These are phyloP conservation scores for Tephrocybe rancida DNA, from an alignment of 768 basidiomycete species.

Conservation along the genomic window DNA sequence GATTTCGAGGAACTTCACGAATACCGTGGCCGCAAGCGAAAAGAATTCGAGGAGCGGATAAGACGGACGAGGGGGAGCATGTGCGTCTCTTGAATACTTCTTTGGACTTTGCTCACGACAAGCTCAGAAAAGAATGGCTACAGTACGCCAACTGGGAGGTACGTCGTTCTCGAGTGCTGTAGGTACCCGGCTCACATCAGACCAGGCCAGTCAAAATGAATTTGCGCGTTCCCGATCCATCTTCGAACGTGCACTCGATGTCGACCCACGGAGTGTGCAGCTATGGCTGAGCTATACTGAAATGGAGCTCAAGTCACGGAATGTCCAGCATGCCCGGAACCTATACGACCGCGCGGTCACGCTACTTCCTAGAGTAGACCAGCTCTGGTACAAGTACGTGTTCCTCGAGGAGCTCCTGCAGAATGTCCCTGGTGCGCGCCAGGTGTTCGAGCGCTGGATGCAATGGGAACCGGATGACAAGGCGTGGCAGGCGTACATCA, in stretches of 20 bases:
- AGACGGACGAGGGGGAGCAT: slow-evolving; percentile 80
- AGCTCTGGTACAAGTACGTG: slow-evolving; percentile 99
- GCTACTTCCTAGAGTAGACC: slow-evolving; percentile 92
- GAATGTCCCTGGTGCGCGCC: slow-evolving; percentile 94
- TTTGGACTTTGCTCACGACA: neutral
- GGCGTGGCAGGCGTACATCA: slow-evolving; percentile 99
- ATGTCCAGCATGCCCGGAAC: slow-evolving; percentile 96
- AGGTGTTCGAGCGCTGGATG: slow-evolving; percentile 99
- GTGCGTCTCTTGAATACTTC: slow-evolving; percentile 39
- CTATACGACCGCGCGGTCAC: slow-evolving; percentile 97
- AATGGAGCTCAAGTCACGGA: slow-evolving; percentile 97
- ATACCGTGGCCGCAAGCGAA: slow-evolving; percentile 89
- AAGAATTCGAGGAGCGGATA: slow-evolving; percentile 92
- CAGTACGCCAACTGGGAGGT: slow-evolving; percentile 89
- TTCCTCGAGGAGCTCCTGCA: slow-evolving; percentile 97
- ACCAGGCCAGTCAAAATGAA: slow-evolving; percentile 88
- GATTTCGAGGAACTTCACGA: slow-evolving; percentile 93
- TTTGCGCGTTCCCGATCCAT: slow-evolving; percentile 93
- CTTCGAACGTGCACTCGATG: slow-evolving; percentile 95
- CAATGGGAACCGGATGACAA: slow-evolving; percentile 99
- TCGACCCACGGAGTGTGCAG: slow-evolving; percentile 87
- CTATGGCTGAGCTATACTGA: slow-evolving; percentile 96
- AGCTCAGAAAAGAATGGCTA: slow-evolving; percentile 77
- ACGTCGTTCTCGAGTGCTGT: slow-evolving; percentile 18
- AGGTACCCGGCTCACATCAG: slow-evolving; percentile 2